These are phyloP conservation scores for Diaporthe batatas DNA, from an alignment of 2,329 filamentous ascomycete genomes.

Conservation along the genomic window DNA sequence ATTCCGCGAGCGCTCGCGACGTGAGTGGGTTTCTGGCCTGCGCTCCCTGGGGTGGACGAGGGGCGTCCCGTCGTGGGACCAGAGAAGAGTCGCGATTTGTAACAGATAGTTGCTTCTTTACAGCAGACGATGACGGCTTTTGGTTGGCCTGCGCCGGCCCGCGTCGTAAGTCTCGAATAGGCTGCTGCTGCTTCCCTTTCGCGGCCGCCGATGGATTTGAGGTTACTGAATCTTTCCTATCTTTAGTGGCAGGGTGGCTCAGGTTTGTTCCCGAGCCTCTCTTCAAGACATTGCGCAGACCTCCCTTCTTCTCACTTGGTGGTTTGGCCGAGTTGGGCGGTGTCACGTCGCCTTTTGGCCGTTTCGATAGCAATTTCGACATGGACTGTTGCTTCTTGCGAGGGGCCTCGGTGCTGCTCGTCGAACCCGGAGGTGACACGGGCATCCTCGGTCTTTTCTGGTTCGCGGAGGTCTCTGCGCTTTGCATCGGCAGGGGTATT, in stretches of 20 bases:
- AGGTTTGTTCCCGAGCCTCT: slow-evolving; percentile 62
- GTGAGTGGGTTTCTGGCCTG: slow-evolving; percentile 54
- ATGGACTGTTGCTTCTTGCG: slow-evolving; percentile 45
- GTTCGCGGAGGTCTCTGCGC: slow-evolving; percentile 57
- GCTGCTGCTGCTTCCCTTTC: slow-evolving; percentile 39
- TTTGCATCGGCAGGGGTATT: slow-evolving; percentile 45
- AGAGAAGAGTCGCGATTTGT: slow-evolving; percentile 51
- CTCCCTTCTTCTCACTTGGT: slow-evolving; percentile 58
- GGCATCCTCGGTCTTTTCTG: slow-evolving; percentile 62
- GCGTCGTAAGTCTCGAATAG: not conserved
- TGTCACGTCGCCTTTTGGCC: slow-evolving; percentile 45
- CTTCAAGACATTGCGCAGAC: slow-evolving; percentile 65
- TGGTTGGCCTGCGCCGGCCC: slow-evolving; percentile 41
- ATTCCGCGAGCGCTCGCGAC: slow-evolving; percentile 53
- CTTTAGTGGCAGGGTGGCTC: slow-evolving; percentile 61
- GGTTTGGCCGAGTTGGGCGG: slow-evolving; percentile 43
- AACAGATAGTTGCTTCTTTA: slow-evolving; percentile 47
- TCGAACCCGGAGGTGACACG: slow-evolving; percentile 42
- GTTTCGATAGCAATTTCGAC: slow-evolving; percentile 50
- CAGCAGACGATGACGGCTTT: slow-evolving; percentile 43
- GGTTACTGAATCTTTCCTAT: slow-evolving; percentile 46
- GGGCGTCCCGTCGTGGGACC: slow-evolving; percentile 51
- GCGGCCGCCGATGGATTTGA: slow-evolving; percentile 39
- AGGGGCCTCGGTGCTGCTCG: slow-evolving; percentile 42
- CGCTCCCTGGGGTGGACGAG: slow-evolving; percentile 53